phyloP scores from a whole-genome alignment of 1,139 yeast species.

The Wickerhamomyces sp. region DNA sequence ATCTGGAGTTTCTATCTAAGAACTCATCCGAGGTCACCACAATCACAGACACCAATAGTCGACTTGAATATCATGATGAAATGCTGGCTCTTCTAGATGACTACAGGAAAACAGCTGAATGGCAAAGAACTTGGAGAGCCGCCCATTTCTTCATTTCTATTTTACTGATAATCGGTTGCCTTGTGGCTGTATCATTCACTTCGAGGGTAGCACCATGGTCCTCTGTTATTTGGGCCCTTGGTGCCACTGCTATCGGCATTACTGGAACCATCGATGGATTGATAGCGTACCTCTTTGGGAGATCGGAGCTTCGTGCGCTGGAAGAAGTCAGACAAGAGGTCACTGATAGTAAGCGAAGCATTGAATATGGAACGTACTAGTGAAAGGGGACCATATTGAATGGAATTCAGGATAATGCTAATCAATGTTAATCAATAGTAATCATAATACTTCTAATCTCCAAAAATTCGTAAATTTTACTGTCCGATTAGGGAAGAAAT shows the following conservation, averaged over 20 bases:
- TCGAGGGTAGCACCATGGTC: conserved; percentile 51
- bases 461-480: too few relatives aligned
- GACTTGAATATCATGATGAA: conserved; percentile 43
- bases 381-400: too few relatives aligned
- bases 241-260: conserved; percentile 46
- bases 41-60: background rate
- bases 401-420: too few relatives aligned
- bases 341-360: conserved; percentile 34
- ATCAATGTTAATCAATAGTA: too few relatives aligned
- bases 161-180: conserved; percentile 42
- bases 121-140: conserved; percentile 63
- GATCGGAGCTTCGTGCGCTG: conserved; percentile 72
- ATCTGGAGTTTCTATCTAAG: conserved; percentile 31
- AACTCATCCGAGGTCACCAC: background rate
- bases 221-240: conserved; percentile 51
- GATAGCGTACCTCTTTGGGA: conserved; percentile 74
- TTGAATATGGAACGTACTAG: background rate
- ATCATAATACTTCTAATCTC: too few relatives aligned
- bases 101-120: conserved; percentile 50
- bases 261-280: conserved; percentile 75
- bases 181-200: conserved; percentile 59
- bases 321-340: conserved; percentile 64
- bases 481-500: too few relatives aligned
- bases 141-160: conserved; percentile 60
- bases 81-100: conserved; percentile 48